These are phyloP conservation scores for Aureobasidium sp. DNA, from an alignment of 2,329 filamentous ascomycete species.

Conservation along the genomic window DNA sequence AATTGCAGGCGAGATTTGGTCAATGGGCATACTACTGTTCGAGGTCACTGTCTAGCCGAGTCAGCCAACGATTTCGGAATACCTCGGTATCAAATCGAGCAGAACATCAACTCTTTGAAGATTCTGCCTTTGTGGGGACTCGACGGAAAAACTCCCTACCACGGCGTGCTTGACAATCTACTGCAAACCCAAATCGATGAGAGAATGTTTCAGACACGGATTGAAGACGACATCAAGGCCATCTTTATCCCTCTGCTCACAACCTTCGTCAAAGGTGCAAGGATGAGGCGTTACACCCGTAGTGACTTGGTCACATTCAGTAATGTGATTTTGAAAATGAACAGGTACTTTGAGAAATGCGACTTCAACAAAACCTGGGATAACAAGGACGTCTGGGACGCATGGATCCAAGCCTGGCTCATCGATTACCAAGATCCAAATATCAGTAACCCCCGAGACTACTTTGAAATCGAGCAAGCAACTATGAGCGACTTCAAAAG, in stretches of 20 bases:
- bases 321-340: constrained; percentile 43
- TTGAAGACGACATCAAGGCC: constrained; percentile 42
- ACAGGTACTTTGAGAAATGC: constrained; percentile 45
- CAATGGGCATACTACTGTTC: constrained; percentile 47
- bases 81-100: constrained; percentile 50
- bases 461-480: constrained; percentile 30
- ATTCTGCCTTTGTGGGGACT: constrained; percentile 50
- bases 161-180: constrained; percentile 49
- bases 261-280: constrained; percentile 44
- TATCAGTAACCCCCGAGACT: constrained; percentile 25
- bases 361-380: constrained; percentile 45
- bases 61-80: constrained; percentile 50
- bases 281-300: constrained; percentile 38
- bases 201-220: constrained; percentile 36
- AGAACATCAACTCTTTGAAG: constrained; percentile 49
- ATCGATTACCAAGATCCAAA: constrained; percentile 36
- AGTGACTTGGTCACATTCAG: constrained; percentile 40
- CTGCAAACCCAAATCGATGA: constrained; percentile 46
- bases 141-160: constrained; percentile 46
- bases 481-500: constrained; percentile 29
- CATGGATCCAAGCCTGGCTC: constrained; percentile 44
- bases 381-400: constrained; percentile 37
- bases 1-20: constrained; percentile 50
- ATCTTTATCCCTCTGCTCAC: constrained; percentile 50
- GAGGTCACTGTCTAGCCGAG: constrained; percentile 50